Conservation (phyloP, 2,329 filamentous ascomycete genomes). For the Beauveria varroae region DNA sequence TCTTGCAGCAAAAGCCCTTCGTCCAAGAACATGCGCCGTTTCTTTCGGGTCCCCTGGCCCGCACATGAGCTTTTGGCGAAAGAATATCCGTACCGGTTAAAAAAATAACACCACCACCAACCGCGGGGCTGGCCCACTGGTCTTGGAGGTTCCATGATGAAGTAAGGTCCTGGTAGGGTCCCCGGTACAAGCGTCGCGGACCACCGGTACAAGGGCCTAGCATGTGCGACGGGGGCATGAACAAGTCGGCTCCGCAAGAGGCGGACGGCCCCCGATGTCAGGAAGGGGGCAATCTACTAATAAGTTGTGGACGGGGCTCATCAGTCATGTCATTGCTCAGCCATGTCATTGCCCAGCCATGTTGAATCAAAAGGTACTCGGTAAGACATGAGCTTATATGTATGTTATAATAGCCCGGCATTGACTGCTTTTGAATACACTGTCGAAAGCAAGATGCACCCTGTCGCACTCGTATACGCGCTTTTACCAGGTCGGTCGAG, state of each 20-base stretch:
- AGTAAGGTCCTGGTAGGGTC: neutral
- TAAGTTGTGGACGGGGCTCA: neutral
- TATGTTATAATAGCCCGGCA: neutral
- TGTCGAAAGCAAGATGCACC: neutral
- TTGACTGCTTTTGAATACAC: neutral
- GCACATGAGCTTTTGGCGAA: neutral
- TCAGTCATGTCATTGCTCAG: slow-evolving; percentile 1
- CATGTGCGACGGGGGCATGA: slow-evolving; percentile 10
- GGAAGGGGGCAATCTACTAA: neutral
- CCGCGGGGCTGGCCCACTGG: neutral
- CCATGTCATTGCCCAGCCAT: neutral
- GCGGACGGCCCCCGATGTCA: neutral
- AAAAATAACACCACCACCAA: neutral
- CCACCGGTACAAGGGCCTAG: neutral
- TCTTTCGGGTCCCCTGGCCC: neutral
- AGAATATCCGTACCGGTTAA: neutral
- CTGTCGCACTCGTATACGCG: neutral
- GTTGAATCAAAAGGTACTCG: neutral
- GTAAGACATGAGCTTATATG: neutral
- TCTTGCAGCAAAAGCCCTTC: neutral
- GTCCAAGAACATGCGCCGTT: neutral
- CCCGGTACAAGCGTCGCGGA: neutral
- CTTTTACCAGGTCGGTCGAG: neutral
- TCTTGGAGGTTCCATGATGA: slow-evolving; percentile 1
- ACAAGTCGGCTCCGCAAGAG: neutral